A percentile compares a stretch with the other conserved stretches of the same genome.
Conservation (phyloP, 208 protist species). For the Crithidia fasciculata region DNA sequence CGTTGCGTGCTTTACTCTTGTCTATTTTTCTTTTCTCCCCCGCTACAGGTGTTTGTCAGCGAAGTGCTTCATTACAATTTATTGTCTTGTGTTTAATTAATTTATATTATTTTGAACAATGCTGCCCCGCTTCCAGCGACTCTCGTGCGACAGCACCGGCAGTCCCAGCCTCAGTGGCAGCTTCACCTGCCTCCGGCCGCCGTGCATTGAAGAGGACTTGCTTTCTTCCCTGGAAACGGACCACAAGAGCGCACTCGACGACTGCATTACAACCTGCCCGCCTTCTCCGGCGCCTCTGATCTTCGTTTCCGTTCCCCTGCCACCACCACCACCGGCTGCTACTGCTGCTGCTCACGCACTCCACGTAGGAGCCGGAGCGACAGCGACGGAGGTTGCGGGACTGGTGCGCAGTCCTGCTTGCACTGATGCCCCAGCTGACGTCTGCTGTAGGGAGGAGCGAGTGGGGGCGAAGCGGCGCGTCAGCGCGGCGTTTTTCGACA, state of each 20-base stretch:
- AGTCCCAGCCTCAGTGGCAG: conserved; percentile 2
- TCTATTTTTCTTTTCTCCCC: background rate
- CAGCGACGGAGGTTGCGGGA: background rate
- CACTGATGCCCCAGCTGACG: background rate
- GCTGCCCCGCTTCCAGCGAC: conserved; percentile 3
- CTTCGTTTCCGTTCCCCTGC: conserved; percentile 17
- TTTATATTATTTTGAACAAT: background rate
- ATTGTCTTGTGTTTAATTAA: background rate
- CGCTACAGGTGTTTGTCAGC: no score
- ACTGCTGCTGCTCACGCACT: no score
- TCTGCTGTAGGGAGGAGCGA: background rate
- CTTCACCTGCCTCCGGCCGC: conserved; percentile 2
- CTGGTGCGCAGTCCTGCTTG: conserved; percentile 12
- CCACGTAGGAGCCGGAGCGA: no score
- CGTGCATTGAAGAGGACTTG: conserved; percentile 14
- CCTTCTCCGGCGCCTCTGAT: conserved; percentile 18
- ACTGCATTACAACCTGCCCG: background rate
- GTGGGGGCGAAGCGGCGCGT: background rate
- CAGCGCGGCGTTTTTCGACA: background rate
- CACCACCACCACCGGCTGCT: background rate
- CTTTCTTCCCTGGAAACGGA: conserved; percentile 15
- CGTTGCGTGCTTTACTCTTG: background rate
- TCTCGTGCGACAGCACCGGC: background rate
- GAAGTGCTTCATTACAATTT: no score
- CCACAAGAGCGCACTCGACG: background rate